Evolutionary conservation across 106 monocot species (phyloP).

Genomic region (Amphibolis antarctica): DNA sequence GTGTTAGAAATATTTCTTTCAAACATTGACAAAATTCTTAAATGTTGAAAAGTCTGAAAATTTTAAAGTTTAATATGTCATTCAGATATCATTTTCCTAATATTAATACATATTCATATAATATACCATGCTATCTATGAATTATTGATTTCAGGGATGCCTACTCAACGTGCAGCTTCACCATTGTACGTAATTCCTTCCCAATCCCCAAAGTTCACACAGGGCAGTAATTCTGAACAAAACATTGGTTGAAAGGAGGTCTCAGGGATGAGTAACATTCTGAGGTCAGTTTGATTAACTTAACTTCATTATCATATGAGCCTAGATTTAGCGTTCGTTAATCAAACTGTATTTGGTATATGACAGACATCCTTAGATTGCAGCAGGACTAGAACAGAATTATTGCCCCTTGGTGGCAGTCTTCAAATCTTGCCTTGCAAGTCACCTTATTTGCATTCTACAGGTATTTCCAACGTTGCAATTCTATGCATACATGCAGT

Average conservation of each 20-base stretch:
- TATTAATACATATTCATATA: too few relatives aligned
- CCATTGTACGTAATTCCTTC: slow-evolving; percentile 38
- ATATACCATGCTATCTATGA: too few relatives aligned
- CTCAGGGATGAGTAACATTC: slow-evolving; percentile 10
- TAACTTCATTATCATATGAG: too few relatives aligned
- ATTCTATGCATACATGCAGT: background rate
- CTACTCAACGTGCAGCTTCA: slow-evolving; percentile 21
- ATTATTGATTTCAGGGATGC: slow-evolving; percentile 10
- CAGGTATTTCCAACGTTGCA: slow-evolving; percentile 17
- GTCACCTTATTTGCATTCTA: slow-evolving; percentile 51
- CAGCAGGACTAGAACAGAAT: slow-evolving; percentile 76
- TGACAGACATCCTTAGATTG: slow-evolving; percentile 53
- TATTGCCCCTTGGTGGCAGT: slow-evolving; percentile 41
- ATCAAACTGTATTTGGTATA: background rate
- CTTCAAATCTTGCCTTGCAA: slow-evolving; percentile 49
- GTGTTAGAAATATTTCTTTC: too few relatives aligned
- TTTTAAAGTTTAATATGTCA: too few relatives aligned
- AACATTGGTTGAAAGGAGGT: slow-evolving; percentile 31
- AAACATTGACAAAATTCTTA: too few relatives aligned
- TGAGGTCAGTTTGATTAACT: slow-evolving; percentile 8
- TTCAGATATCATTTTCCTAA: too few relatives aligned
- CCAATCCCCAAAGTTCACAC: slow-evolving; percentile 43
- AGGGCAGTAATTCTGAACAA: slow-evolving; percentile 47
- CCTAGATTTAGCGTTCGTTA: background rate
- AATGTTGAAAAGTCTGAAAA: too few relatives aligned